Base-by-base conservation (phyloP, 1,284 basidiomycete species). In the Marasmius tenuissimus region DNA sequence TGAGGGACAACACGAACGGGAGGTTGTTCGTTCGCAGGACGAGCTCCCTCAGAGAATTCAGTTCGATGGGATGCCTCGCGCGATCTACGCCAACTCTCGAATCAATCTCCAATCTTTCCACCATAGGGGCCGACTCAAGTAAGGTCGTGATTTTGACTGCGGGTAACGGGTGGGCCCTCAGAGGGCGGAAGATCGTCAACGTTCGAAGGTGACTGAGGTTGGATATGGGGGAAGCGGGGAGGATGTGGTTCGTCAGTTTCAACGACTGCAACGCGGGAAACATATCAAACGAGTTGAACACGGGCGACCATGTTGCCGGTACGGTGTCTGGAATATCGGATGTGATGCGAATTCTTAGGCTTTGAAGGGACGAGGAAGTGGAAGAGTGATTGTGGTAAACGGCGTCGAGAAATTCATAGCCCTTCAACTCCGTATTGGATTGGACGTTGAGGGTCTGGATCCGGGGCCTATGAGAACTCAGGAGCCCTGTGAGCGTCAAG, bases 21-120 rank as follows among this genome's bases (percentile, higher is more conserved):
- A 66, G 57, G 47, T 63, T 63, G 51, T 66, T 66, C 12, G 60
- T 53, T 12, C 63, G 63, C 16, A 66, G 57, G 7, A 56, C 60
- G 7, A 66, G 37, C 18, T 48, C 42, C 40, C 64, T 59, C 34
- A 66, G 48, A 1, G n/a, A 20, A 22, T 58, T 53, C n/a, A 62
- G 18, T 10, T 60, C 40, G 12, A 58, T 50, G 8, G 27, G 49
- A 27, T 22, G n/a, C 6, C 49, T 12, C 4, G 18, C 38, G 40
- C 27, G 55, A 55, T n/a, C 10, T 18, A 49, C 48, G 20, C 48
- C 11, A 9, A 64, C 58, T 42, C 65, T 47, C 12, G 58, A 57
- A 20, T 63, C 58, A n/a, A 66, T 57, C 47, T 66, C 65, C 16
- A 63, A 38, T n/a, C 59, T 58, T 11, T 27, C 40, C 39, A 64